Percentiles rank a stretch among this genome's conserved stretches.
phyloP scores from a whole-genome alignment of 148 eudicot genomes.

The Vaccinium darrowii region DNA sequence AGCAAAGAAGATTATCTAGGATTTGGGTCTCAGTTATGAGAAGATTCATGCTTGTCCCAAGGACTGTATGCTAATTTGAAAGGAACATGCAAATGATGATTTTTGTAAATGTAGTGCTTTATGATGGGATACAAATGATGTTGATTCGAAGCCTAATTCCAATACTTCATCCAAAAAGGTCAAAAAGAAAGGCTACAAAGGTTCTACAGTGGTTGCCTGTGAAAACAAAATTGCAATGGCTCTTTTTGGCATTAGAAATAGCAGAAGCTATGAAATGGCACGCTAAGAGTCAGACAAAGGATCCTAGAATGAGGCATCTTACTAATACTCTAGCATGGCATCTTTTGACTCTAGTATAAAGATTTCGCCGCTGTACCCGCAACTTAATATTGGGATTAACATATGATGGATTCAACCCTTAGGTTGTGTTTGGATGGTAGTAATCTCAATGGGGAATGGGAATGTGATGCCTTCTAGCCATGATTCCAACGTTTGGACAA shows the following conservation, averaged over 20 bases:
- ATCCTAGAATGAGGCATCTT: not conserved
- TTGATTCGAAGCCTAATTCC: not conserved
- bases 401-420: too few species aligned
- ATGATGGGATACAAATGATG: not conserved
- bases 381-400: not conserved
- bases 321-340: not conserved
- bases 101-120: not conserved
- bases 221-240: not conserved
- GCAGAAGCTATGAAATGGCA: not conserved
- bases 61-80: not conserved
- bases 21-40: not conserved
- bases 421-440: too few species aligned
- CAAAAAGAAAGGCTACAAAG: not conserved
- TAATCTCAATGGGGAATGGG: too few species aligned
- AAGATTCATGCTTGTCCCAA: not conserved
- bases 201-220: not conserved
- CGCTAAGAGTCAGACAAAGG: not conserved
- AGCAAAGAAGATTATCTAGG: not conserved
- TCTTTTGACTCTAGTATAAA: not conserved
- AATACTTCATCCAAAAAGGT: not conserved
- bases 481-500: too few species aligned
- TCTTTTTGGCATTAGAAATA: not conserved
- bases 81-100: not conserved
- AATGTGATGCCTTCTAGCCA: too few species aligned
- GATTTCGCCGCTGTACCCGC: not conserved